These are phyloP conservation scores for Centaurea solstitialis DNA, from an alignment of 129 eudicot species.

Conservation along the genomic window DNA sequence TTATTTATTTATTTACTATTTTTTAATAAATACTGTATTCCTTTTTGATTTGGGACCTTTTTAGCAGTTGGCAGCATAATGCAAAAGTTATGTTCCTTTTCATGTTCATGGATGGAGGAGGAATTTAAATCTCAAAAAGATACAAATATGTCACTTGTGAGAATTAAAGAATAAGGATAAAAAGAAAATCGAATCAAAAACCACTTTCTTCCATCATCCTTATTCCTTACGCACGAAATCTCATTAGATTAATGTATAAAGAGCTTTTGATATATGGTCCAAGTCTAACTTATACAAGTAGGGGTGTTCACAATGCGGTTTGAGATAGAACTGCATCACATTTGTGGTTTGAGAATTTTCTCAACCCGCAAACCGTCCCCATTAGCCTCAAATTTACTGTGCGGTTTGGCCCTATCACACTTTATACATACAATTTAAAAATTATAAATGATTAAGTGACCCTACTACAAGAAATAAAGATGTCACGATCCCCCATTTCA, in stretches of 20 bases:
- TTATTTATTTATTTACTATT: not conserved
- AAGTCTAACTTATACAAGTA: not conserved
- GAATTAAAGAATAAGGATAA: conserved; percentile 5
- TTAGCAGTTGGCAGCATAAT: not conserved
- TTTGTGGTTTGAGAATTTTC: no score
- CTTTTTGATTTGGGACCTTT: not conserved
- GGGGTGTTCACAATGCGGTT: no score
- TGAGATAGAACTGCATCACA: no score
- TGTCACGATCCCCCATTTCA: no score
- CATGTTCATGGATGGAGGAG: not conserved
- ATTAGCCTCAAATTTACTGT: no score
- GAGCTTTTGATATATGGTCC: not conserved
- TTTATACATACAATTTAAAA: no score
- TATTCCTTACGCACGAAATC: no score
- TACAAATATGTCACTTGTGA: conserved; percentile 2
- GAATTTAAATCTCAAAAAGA: conserved; percentile 1
- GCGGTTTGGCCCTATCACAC: no score
- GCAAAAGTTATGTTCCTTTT: conserved; percentile 24
- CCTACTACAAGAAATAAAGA: no score
- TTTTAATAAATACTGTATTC: not conserved
- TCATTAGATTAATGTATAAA: no score
- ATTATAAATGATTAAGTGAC: no score
- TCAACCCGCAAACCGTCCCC: no score
- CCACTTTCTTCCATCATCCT: not conserved
- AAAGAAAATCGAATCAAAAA: conserved; percentile 12